Conservation (phyloP, 345 rosid species). For the Garcia nutans region DNA sequence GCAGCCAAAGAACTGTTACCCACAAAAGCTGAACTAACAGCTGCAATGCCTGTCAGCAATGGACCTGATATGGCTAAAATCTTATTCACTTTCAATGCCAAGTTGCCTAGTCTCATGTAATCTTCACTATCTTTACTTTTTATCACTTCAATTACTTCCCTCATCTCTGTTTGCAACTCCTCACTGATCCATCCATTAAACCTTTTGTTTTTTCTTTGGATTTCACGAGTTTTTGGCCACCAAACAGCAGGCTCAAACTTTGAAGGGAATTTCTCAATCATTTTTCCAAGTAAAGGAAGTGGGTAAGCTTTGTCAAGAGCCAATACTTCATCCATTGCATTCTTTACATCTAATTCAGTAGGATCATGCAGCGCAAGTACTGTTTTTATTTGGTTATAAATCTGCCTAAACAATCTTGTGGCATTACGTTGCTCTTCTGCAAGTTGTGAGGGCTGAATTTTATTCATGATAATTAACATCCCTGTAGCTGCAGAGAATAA, state of each 20-base stretch:
- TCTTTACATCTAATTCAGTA: constrained; percentile 21
- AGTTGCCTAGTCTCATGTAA: constrained; percentile 39
- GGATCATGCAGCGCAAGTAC: constrained; percentile 18
- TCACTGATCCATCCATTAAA: neutral
- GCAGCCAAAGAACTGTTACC: constrained; percentile 25
- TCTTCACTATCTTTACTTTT: constrained; percentile 42
- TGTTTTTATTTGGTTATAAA: constrained; percentile 22
- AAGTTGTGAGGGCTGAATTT: constrained; percentile 46
- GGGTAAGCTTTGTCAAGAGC: constrained; percentile 43
- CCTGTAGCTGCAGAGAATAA: constrained; percentile 36
- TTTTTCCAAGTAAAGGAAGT: constrained; percentile 37
- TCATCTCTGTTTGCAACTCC: constrained; percentile 40
- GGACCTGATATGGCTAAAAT: constrained; percentile 47
- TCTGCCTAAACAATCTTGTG: constrained; percentile 32
- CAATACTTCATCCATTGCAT: constrained; percentile 28
- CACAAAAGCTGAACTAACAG: constrained; percentile 30
- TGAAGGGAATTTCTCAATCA: constrained; percentile 38
- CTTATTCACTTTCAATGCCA: constrained; percentile 44
- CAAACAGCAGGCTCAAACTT: constrained; percentile 35
- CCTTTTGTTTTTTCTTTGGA: neutral
- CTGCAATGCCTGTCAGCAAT: constrained; percentile 38
- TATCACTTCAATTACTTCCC: constrained; percentile 34
- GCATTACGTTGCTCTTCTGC: constrained; percentile 47
- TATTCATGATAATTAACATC: constrained; percentile 36
- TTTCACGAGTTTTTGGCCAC: constrained; percentile 26